phyloP scores from a whole-genome alignment of 371 early-diverging fungal species.

The Mortierella sp. region DNA sequence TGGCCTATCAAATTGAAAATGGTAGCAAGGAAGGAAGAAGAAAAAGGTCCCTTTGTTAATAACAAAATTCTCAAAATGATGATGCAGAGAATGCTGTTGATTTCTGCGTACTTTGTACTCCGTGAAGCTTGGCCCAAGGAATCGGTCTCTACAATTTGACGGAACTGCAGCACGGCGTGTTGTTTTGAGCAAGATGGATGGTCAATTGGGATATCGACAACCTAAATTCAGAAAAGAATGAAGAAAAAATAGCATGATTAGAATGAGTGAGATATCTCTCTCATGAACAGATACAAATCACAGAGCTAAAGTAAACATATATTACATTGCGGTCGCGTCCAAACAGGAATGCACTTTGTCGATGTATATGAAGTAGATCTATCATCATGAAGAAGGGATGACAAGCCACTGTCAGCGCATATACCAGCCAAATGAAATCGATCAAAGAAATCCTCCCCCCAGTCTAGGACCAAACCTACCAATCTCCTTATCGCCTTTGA shows the following conservation, averaged over 20 bases:
- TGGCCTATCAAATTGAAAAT: constrained; percentile 64
- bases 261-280: not conserved
- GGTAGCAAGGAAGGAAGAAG: not conserved
- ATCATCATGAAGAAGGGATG: not conserved
- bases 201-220: constrained; percentile 92
- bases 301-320: too few species aligned
- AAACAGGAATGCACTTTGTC: constrained; percentile 90
- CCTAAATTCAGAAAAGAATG: constrained; percentile 56
- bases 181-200: constrained; percentile 91
- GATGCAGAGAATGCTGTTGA: constrained; percentile 4
- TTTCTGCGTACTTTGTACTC: constrained; percentile 62
- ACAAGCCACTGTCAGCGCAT: not conserved
- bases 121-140: constrained; percentile 54
- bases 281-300: not conserved
- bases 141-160: constrained; percentile 67
- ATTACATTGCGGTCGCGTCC: constrained; percentile 89
- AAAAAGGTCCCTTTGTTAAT: not conserved
- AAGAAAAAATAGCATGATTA: not conserved
- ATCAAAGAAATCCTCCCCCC: not conserved
- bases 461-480: constrained; percentile 61
- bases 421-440: not conserved
- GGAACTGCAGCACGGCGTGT: constrained; percentile 93
- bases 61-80: not conserved
- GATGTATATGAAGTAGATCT: constrained; percentile 88
- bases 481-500: constrained; percentile 89